Base-by-base conservation (phyloP, 768 basidiomycete genomes). In the Leucocoprinus sp. region DNA sequence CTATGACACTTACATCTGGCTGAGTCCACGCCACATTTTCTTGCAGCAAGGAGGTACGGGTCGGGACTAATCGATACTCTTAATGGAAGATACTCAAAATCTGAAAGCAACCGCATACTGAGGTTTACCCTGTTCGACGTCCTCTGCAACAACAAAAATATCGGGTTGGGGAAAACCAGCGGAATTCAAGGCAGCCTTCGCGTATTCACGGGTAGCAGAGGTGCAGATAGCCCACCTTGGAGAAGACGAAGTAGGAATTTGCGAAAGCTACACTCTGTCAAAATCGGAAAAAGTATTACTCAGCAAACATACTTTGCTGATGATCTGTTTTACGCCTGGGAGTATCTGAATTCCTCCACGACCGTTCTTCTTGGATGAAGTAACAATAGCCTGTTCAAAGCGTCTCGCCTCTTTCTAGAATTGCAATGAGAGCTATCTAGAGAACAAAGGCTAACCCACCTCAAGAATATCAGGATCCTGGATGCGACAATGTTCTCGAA, bases 221-320 rank as follows among this genome's bases (percentile, higher is more conserved):
- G 92, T 93, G 62, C 88, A 89, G 54, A 96, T 84, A 0, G 88
- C 82, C 89, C 90, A 96, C 21, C 70, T 69, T 15, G 85, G 82
- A 14, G 76, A 75, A 6, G 82, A 76, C 5, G 65, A 57, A 47
- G 56, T 54, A 31, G 64, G 56, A 24, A 55, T 54, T 29, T 63
- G 52, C 11, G 55, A 64, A 27, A 78, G 61, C 72, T 74, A 48
- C 14, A 35, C 28, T 31, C 31, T 22, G 15, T 42, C 22, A 27
- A 43, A 15, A 34, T 42, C 26, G 18, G 38, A 38, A 40, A 27
- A 26, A 48, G 33, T 15, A 27, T 9, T 14, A 23, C 6, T 29
- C 40, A 29, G 37, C 5, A 15, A 15, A 40, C 61, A 34, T 55
- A 79, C 87, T 61, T 76, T 70, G 24, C 71, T 61, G 49, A 93